Evolutionary conservation across 164 flowering plant species (phyloP).

Genomic region (Magnolia sinica): DNA sequence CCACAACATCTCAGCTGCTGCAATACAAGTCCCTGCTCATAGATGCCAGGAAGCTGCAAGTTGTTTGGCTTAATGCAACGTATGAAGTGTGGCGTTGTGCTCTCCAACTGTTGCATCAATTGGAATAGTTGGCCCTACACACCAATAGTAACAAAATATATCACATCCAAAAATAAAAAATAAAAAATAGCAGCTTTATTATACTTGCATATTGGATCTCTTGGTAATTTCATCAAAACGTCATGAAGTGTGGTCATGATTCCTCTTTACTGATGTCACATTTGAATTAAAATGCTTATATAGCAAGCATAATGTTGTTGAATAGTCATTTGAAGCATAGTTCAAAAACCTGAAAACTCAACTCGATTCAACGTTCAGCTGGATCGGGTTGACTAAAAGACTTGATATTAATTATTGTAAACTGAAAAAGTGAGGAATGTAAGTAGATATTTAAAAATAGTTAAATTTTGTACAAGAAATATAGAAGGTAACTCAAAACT

Average conservation of each 20-base stretch:
- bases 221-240: not conserved
- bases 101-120: slow-evolving; percentile 88
- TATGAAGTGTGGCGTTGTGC: slow-evolving; percentile 92
- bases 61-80: slow-evolving; percentile 96
- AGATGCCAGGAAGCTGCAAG: slow-evolving; percentile 70
- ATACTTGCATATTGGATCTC: not conserved
- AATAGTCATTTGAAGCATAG: not conserved
- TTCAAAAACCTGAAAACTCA: too few relatives aligned
- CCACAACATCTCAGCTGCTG: slow-evolving; percentile 98
- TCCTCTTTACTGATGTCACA: not conserved
- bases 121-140: slow-evolving; percentile 82
- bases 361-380: too few relatives aligned
- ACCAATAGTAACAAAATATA: not conserved
- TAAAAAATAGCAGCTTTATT: not conserved
- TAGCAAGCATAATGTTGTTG: not conserved
- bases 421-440: too few relatives aligned
- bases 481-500: too few relatives aligned
- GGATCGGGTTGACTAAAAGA: too few relatives aligned
- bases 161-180: not conserved
- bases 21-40: slow-evolving; percentile 82
- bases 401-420: too few relatives aligned
- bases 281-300: not conserved
- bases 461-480: too few relatives aligned
- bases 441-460: too few relatives aligned
- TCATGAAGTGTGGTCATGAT: not conserved